Evolutionary conservation across 139 green algal genomes (phyloP).

Genomic region (Picochlorum costavermella): DNA sequence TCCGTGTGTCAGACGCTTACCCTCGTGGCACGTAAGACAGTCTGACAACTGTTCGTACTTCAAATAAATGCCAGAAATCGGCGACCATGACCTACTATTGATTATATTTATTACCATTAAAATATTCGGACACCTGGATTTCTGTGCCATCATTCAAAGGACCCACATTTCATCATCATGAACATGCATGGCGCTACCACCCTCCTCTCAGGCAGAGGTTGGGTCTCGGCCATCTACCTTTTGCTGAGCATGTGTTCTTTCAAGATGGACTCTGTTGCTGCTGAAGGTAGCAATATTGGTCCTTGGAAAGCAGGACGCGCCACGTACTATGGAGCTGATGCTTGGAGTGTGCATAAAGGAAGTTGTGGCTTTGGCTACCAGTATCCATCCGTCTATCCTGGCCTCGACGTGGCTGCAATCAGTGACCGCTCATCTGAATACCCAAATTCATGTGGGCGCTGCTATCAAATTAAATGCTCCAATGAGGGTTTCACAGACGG

Average conservation of each 20-base stretch:
- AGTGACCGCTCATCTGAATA: not conserved
- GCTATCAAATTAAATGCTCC: slow-evolving; percentile 24
- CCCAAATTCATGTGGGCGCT: slow-evolving; percentile 2
- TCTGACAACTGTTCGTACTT: too few species aligned
- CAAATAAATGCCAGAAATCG: too few species aligned
- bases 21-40: too few species aligned
- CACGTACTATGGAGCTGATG: slow-evolving; percentile 9
- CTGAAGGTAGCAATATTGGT: too few species aligned
- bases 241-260: not conserved
- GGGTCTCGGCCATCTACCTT: not conserved
- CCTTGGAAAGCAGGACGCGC: not conserved
- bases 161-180: too few species aligned
- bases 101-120: too few species aligned
- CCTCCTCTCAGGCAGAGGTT: too few species aligned
- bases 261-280: not conserved
- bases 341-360: slow-evolving; percentile 2
- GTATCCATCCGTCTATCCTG: slow-evolving; percentile 2
- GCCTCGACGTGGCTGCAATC: slow-evolving; percentile 7
- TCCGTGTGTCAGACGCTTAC: too few species aligned
- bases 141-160: too few species aligned
- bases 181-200: too few species aligned
- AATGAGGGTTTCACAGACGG: slow-evolving; percentile 16
- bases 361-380: slow-evolving; percentile 7
- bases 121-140: too few species aligned
- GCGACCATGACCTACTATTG: too few species aligned